Evolutionary conservation across 1,284 basidiomycete genomes (phyloP), one percentile per base, ranked within the genome.

Genomic region (Cerioporus squamosus): DNA sequence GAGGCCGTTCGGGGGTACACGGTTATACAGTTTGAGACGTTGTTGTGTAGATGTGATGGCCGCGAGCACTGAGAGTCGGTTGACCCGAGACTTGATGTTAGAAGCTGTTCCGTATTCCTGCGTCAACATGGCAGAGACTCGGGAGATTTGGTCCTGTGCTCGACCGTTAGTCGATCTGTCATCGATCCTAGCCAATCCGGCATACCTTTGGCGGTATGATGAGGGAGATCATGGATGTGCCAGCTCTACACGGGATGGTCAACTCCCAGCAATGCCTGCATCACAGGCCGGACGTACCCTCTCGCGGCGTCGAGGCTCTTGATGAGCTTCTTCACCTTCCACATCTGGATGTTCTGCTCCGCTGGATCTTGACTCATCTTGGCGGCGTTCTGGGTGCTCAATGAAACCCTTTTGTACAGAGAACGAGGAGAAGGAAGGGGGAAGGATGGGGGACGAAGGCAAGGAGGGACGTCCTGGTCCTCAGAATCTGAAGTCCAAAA

Each of bases 21-120:
- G 87, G 71, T 90, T 94, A 82, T 98, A 99, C 9, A 99, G 83
- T 80, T 99, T 99, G 63, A 99, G 84, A 66, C 96, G 88, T 69
- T 99, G 96, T 77, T 99, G 97, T n/a, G 97, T 98, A 70, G 94
- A 96, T 20, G 97, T 98, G 73, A 99, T 99, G 62, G 97, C 97
- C 46, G 97, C 94, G 49, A 99, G 84, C 24, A 99, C 97, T 36
- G 97, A 99, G 39, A 98, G 86, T 67, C 97, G 88, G 81, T 99
- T 99, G 72, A 99, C 97, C 63, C 97, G 94, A 68, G 95, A 98
- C 77, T 99, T 99, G 84, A 99, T 99, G 81, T 99, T 99, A 64
- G 95, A 97, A 17, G 95, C 95, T 10, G 94, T 96, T 61, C 94
- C 97, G 74, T 97, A 98, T 77, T 99, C 97, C 74, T 97, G 95